Evolutionary conservation across 495 filamentous ascomycete species (phyloP).

Genomic region (Venustampulla echinocandica): DNA sequence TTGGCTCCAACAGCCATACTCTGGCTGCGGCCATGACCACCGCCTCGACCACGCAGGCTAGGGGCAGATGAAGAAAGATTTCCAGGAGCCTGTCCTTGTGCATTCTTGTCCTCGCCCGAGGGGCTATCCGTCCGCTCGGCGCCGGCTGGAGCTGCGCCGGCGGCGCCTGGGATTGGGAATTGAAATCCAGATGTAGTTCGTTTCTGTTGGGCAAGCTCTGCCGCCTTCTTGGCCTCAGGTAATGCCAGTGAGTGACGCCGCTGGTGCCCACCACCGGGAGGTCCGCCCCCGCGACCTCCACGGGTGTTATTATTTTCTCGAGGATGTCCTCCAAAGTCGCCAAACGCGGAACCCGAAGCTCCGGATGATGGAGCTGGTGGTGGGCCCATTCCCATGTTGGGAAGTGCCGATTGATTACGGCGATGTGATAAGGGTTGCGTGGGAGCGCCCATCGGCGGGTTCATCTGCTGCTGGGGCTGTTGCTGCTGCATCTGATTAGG

Average conservation of each 20-base stretch:
- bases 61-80: conserved; percentile 17
- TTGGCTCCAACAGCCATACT: conserved; percentile 50
- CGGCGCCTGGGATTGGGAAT: conserved; percentile 74
- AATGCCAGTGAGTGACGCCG: conserved; percentile 90
- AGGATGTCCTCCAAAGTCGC: conserved; percentile 61
- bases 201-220: conserved; percentile 94
- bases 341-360: conserved; percentile 71
- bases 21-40: conserved; percentile 51
- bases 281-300: conserved; percentile 67
- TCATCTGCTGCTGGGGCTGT: conserved; percentile 53
- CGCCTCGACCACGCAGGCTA: conserved; percentile 34
- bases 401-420: conserved; percentile 94
- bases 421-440: conserved; percentile 78
- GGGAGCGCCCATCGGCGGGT: conserved; percentile 62
- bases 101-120: conserved; percentile 36
- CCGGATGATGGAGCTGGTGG: conserved; percentile 96
- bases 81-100: conserved; percentile 29
- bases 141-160: conserved; percentile 38
- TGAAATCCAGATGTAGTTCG: conserved; percentile 89
- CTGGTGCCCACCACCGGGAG: conserved; percentile 71
- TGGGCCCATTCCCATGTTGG: conserved; percentile 86
- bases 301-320: conserved; percentile 56
- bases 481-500: conserved; percentile 72
- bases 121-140: conserved; percentile 45
- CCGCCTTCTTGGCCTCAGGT: conserved; percentile 95